Conservation (phyloP, 805 yeast genomes). For the Metschnikowia rubicola region DNA sequence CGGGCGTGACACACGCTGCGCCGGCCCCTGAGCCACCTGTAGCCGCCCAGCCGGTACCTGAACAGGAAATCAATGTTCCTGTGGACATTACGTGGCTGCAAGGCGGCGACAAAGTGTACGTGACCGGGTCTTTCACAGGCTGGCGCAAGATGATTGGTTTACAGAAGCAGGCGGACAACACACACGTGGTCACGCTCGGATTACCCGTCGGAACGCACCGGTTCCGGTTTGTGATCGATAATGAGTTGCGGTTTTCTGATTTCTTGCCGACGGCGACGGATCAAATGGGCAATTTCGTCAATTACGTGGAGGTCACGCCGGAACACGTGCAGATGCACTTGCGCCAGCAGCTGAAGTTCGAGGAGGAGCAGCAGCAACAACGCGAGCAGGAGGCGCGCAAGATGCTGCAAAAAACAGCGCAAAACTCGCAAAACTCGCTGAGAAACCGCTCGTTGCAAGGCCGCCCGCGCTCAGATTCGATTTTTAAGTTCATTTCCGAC, state of each 20-base stretch:
- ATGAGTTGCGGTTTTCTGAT: conserved; percentile 85
- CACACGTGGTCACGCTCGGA: conserved; percentile 66
- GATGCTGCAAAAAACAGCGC: conserved; percentile 8
- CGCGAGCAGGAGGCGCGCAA: conserved; percentile 7
- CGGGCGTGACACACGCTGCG: conserved; percentile 1
- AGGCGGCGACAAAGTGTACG: conserved; percentile 94
- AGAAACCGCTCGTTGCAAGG: conserved; percentile 28
- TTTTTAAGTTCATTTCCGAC: conserved; percentile 59
- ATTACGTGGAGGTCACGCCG: conserved; percentile 75
- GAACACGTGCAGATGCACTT: conserved; percentile 33
- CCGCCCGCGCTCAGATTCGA: conserved; percentile 50
- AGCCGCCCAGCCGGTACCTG: conserved; percentile 16
- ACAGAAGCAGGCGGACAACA: conserved; percentile 49
- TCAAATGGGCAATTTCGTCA: conserved; percentile 93
- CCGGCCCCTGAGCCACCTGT: neutral
- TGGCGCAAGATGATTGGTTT: conserved; percentile 98
- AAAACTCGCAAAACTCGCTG: conserved; percentile 17
- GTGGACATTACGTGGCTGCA: conserved; percentile 87
- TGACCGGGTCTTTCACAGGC: conserved; percentile 96
- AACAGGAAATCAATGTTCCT: conserved; percentile 38
- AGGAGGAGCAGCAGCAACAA: conserved; percentile 19
- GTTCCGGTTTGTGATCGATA: conserved; percentile 89
- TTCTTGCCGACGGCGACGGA: conserved; percentile 95
- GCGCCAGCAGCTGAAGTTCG: conserved; percentile 24
- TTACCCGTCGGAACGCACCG: conserved; percentile 90